Evolutionary conservation across 768 basidiomycete genomes (phyloP), one percentile per base, ranked within the genome.

Genomic region (Pisolithus marmoratus): DNA sequence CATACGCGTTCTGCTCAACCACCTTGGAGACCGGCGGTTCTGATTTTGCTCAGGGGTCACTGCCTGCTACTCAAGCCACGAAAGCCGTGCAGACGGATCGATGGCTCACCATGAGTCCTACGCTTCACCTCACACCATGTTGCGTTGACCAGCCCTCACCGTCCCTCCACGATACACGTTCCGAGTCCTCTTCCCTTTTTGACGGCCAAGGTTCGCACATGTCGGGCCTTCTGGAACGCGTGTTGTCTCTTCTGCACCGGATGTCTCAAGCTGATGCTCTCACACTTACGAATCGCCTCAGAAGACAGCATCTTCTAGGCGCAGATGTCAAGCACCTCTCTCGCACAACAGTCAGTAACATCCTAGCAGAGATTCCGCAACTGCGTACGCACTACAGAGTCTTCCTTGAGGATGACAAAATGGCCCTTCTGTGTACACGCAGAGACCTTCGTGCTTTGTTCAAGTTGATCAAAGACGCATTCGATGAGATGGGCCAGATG

Each of bases 291-390:
- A 89, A 88, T 56, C 84, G 96, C 24, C 74, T 98, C 24, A 94
- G 91, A 68, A 85, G 93, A 51, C 94, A 97, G 59, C 83, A 94
- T 60, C 76, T 98, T 19, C 80, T 80, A 53, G 87, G 86, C 22
- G 87, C 91, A 8, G 93, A 96, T 58, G 79, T 97, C 27, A 80
- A 83, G 27, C 87, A 96, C 64, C 76, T 98, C 17, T 94, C 93
- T 0, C 83, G 86, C 42, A 81, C 79, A 23, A 96, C 93, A 0
- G 76, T 98, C 53, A 78, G 79, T 52, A 77, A 78, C 47, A 82
- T 99, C 46, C 61, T 92, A 14, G 69, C 76, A 23, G 95, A 99
- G 48, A 74, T 83, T 11, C 73, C 75, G 9, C 75, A 74, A 12
- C 72, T 95, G n/a, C 83, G 93, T 2, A 62, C 70, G 8, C 84